Evolutionary conservation across 306 rosid genomes (phyloP).

Genomic region (Cicer arietinum): DNA sequence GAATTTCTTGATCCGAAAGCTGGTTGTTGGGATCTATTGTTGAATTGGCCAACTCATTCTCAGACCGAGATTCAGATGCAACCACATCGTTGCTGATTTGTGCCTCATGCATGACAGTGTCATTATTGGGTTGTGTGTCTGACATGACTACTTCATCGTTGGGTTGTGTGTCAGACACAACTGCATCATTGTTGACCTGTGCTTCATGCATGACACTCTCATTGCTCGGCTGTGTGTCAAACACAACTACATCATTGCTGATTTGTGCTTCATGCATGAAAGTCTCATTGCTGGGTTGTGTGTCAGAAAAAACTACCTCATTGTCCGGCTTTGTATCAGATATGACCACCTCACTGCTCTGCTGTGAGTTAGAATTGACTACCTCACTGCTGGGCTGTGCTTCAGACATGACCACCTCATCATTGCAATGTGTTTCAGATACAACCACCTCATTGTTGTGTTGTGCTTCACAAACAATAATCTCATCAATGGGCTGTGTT

Average conservation of each 20-base stretch:
- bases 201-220: slow-evolving; percentile 32
- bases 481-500: background rate
- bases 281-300: slow-evolving; percentile 10
- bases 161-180: slow-evolving; percentile 6
- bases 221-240: background rate
- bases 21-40: slow-evolving; percentile 38
- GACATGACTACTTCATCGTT: background rate
- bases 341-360: background rate
- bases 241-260: background rate
- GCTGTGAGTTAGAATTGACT: slow-evolving; percentile 16
- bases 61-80: slow-evolving; percentile 20
- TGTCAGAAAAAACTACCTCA: slow-evolving; percentile 26
- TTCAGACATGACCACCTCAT: slow-evolving; percentile 32
- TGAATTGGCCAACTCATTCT: slow-evolving; percentile 40
- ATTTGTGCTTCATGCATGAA: slow-evolving; percentile 4
- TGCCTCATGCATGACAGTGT: background rate
- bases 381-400: slow-evolving; percentile 33
- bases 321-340: slow-evolving; percentile 29
- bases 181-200: slow-evolving; percentile 1
- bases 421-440: background rate
- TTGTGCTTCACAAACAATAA: slow-evolving; percentile 32
- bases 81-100: slow-evolving; percentile 32
- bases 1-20: slow-evolving; percentile 35
- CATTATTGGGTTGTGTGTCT: slow-evolving; percentile 31
- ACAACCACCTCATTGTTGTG: slow-evolving; percentile 12